These are phyloP conservation scores for Trametes cingulata DNA, from an alignment of 768 basidiomycete genomes.

Conservation along the genomic window DNA sequence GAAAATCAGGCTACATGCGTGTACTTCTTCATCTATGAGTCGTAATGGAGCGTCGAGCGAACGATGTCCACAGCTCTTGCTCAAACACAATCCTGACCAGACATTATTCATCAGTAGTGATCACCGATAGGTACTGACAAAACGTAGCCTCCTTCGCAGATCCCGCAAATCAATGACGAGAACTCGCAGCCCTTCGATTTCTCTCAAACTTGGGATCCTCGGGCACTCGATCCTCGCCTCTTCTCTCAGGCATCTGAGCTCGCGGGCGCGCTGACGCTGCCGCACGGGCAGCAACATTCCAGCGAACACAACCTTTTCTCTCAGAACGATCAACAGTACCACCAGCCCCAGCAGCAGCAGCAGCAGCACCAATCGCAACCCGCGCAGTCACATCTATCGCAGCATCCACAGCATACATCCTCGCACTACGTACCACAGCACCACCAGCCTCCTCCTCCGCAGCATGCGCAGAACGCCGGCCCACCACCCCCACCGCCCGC, in stretches of 20 bases:
- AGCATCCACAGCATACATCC: background rate
- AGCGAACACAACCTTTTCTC: background rate
- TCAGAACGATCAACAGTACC: background rate
- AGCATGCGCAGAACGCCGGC: background rate
- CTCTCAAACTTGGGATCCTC: conserved; percentile 23
- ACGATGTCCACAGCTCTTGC: background rate
- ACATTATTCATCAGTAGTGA: background rate
- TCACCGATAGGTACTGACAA: background rate
- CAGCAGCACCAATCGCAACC: background rate
- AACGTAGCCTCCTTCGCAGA: background rate
- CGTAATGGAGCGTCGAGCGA: too few relatives aligned
- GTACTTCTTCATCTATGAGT: too few relatives aligned
- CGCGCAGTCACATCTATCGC: background rate
- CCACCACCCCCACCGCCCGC: conserved; percentile 15
- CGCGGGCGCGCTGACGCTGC: conserved; percentile 48
- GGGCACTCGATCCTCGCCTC: conserved; percentile 35
- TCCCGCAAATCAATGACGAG: background rate
- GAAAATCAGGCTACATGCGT: too few relatives aligned
- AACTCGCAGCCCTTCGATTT: conserved; percentile 14
- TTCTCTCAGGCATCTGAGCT: conserved; percentile 43
- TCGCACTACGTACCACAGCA: background rate
- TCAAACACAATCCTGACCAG: background rate
- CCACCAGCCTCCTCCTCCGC: background rate
- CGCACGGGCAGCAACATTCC: conserved; percentile 20
- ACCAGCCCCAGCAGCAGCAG: background rate